A percentile compares a stretch with the other conserved stretches of the same genome.
phyloP scores from a whole-genome alignment of 202 grass and related monocot genomes.

The Hordeum pubiflorum region DNA sequence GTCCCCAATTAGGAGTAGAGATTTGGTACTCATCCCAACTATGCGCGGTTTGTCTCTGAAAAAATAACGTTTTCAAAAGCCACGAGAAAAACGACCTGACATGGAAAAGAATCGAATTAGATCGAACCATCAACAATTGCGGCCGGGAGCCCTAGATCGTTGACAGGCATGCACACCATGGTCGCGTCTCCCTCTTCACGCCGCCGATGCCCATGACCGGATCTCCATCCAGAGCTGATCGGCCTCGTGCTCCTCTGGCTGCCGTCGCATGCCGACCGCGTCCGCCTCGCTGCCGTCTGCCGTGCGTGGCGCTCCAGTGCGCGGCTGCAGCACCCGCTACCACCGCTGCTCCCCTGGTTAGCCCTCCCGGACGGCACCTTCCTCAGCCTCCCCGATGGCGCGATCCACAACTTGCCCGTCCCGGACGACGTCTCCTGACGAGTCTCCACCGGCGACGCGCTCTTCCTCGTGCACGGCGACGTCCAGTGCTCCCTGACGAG shows the following conservation, averaged over 20 bases:
- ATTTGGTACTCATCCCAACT: no score
- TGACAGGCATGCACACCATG: not conserved
- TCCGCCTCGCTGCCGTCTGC: not conserved
- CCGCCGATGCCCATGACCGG: not conserved
- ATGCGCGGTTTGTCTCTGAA: no score
- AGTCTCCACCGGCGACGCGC: not conserved
- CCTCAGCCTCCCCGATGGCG: not conserved
- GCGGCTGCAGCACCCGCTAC: not conserved
- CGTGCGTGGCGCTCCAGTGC: not conserved
- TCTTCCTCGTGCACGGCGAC: not conserved
- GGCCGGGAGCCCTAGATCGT: not conserved
- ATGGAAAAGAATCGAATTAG: no score
- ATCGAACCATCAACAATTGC: not conserved
- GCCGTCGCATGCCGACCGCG: not conserved
- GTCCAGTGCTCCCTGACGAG: not conserved
- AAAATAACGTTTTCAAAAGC: no score
- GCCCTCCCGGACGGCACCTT: not conserved
- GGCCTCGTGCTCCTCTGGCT: not conserved
- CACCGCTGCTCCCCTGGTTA: not conserved
- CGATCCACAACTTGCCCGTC: not conserved
- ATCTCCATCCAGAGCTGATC: not conserved
- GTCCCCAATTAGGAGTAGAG: no score
- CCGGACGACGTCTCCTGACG: not conserved
- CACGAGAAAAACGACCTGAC: no score
- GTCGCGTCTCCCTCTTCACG: not conserved